Evolutionary conservation across 2,329 filamentous ascomycete species (phyloP).

Genomic region (Fonsecaea monophora): DNA sequence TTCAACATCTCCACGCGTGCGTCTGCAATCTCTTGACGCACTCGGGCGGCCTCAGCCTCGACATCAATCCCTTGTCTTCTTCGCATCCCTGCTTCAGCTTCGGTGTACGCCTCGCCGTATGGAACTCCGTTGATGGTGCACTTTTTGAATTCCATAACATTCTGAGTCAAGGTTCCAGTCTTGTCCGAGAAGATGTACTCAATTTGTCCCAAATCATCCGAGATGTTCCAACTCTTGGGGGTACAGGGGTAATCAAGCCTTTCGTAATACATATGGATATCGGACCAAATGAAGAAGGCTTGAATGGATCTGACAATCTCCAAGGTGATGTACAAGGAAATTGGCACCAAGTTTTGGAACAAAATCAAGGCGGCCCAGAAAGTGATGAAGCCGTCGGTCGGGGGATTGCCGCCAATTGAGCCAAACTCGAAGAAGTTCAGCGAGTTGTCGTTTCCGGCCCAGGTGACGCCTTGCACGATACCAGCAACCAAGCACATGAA

Average conservation of each 20-base stretch:
- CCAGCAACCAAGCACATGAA: slow-evolving; percentile 86
- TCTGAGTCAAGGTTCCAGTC: slow-evolving; percentile 86
- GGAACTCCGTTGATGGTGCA: slow-evolving; percentile 93
- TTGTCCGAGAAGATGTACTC: slow-evolving; percentile 99
- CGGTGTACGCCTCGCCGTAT: slow-evolving; percentile 97
- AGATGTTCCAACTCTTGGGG: slow-evolving; percentile 98
- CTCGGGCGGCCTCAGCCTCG: slow-evolving; percentile 76
- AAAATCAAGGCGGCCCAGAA: slow-evolving; percentile 95
- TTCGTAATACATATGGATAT: slow-evolving; percentile 96
- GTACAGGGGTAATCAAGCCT: slow-evolving; percentile 92
- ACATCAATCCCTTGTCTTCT: slow-evolving; percentile 87
- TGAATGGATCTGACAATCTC: slow-evolving; percentile 94
- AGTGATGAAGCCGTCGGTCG: slow-evolving; percentile 88
- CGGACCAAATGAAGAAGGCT: slow-evolving; percentile 96
- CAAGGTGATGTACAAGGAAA: slow-evolving; percentile 95
- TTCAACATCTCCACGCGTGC: slow-evolving; percentile 76
- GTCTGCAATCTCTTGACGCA: slow-evolving; percentile 76
- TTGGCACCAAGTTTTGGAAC: slow-evolving; percentile 98
- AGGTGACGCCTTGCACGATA: slow-evolving; percentile 83
- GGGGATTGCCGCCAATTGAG: slow-evolving; percentile 75
- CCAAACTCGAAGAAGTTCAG: slow-evolving; percentile 88
- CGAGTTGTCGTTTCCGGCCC: slow-evolving; percentile 71
- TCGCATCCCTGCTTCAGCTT: slow-evolving; percentile 95
- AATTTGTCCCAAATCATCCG: slow-evolving; percentile 95
- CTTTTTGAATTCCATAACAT: slow-evolving; percentile 99